Evolutionary conservation across 345 rosid genomes (phyloP).

Genomic region (Gossypium turneri): DNA sequence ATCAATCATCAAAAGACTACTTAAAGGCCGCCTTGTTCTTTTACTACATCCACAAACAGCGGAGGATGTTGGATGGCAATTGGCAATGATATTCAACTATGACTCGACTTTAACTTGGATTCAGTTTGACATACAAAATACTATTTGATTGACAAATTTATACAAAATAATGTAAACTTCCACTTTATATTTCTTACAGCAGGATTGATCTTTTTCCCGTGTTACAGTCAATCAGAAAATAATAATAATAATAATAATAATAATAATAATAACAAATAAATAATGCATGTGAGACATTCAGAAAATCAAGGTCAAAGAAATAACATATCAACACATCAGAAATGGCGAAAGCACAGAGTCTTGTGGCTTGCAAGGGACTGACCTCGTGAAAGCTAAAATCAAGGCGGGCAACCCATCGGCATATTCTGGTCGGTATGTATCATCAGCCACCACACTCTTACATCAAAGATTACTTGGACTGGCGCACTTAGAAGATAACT

Average conservation of each 20-base stretch:
- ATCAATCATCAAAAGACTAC: no score
- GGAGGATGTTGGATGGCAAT: no score
- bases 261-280: background rate
- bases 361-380: slow-evolving; percentile 3
- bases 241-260: background rate
- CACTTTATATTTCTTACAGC: background rate
- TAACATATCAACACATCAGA: background rate
- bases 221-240: background rate
- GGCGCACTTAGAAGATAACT: background rate
- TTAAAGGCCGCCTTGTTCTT: no score
- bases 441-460: background rate
- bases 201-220: background rate
- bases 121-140: background rate
- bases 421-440: no score
- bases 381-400: background rate
- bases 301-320: background rate
- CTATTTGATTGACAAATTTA: background rate
- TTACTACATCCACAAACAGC: no score
- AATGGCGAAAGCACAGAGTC: background rate
- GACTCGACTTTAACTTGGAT: background rate
- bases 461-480: background rate
- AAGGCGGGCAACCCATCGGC: background rate
- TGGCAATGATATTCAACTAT: background rate
- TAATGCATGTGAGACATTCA: background rate
- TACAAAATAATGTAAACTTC: background rate